Base-by-base conservation (phyloP, 164 flowering plant genomes). In the Magnolia kwangsiensis region DNA sequence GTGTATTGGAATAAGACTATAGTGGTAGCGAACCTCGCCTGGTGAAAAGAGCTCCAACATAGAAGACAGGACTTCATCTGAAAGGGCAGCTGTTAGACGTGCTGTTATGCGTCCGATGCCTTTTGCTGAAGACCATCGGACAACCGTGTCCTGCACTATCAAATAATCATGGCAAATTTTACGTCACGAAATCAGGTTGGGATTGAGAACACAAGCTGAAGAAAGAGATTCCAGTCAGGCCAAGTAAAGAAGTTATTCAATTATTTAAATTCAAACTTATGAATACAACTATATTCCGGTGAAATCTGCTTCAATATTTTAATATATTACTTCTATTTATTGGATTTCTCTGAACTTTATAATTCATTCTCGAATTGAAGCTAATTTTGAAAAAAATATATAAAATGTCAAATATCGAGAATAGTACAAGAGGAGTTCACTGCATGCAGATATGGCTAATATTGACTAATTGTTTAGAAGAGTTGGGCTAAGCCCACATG, bases 111-210 rank as follows among this genome's bases (percentile, higher is more conserved):
- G 97, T 23, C 99, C 99, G 72, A 96, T 82, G 80, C 99, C 99
- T 86, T 96, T 96, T 75, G 99, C 97, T 81, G 98, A 97, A 84
- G 98, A 92, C 99, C 99, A 96, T 50, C 98, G 94, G 37, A 96
- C 99, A 80, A 96, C 94, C 80, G 98, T 94, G 80, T 96, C 99
- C 99, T 96, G 82, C 76, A 81, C 51, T 21, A 75, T 37, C 71
- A 74, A 50, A 14, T 20, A 66, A 50, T 27, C 72, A 80, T 27
- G 64, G 20, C 27, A 45, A 49, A 51, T 50, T 72, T 73, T 51
- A 72, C 61, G 37, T 61, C 66, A 61, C 29, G 65, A 65, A 50
- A 66, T 58, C 27, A 21, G 59, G 23, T n/a, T 64, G 19, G 67
- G 21, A 64, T 11, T 21, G 9, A 21, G 9, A 64, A 64, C 21